A percentile compares a stretch with the other conserved stretches of the same genome.
Evolutionary conservation across 768 basidiomycete genomes (phyloP).

Genomic region (Suillus plorans): DNA sequence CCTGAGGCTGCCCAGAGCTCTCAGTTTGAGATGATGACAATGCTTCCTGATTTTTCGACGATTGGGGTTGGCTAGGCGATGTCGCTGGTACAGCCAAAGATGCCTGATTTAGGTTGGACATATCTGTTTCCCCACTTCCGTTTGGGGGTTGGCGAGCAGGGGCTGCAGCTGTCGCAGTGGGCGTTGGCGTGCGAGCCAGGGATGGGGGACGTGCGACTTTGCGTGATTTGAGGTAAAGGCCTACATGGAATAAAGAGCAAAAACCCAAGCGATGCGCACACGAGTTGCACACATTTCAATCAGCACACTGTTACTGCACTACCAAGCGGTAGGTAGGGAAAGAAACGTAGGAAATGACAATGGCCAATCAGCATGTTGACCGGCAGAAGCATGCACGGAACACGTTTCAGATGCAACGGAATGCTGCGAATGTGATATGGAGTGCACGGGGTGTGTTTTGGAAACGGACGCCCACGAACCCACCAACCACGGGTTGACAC

Average conservation of each 20-base stretch:
- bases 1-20: slow-evolving; percentile 22
- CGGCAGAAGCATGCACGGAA: slow-evolving; percentile 33
- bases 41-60: slow-evolving; percentile 30
- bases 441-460: slow-evolving; percentile 26
- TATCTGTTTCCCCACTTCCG: slow-evolving; percentile 33
- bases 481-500: slow-evolving; percentile 37
- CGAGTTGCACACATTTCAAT: slow-evolving; percentile 41
- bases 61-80: slow-evolving; percentile 26
- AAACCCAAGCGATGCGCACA: slow-evolving; percentile 33
- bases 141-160: slow-evolving; percentile 33
- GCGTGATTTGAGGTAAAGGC: slow-evolving; percentile 84
- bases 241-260: slow-evolving; percentile 44
- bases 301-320: slow-evolving; percentile 37
- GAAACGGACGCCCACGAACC: slow-evolving; percentile 32
- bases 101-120: slow-evolving; percentile 37
- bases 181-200: slow-evolving; percentile 43
- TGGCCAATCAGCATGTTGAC: slow-evolving; percentile 35
- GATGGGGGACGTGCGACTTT: slow-evolving; percentile 71
- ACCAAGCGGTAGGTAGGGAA: slow-evolving; percentile 31
- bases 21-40: slow-evolving; percentile 28
- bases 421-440: slow-evolving; percentile 33
- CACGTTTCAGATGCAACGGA: slow-evolving; percentile 31
- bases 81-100: slow-evolving; percentile 29
- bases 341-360: slow-evolving; percentile 29
- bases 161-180: slow-evolving; percentile 31